Base-by-base conservation (phyloP, 495 filamentous ascomycete species). In the Penicillium dipodomyicola region DNA sequence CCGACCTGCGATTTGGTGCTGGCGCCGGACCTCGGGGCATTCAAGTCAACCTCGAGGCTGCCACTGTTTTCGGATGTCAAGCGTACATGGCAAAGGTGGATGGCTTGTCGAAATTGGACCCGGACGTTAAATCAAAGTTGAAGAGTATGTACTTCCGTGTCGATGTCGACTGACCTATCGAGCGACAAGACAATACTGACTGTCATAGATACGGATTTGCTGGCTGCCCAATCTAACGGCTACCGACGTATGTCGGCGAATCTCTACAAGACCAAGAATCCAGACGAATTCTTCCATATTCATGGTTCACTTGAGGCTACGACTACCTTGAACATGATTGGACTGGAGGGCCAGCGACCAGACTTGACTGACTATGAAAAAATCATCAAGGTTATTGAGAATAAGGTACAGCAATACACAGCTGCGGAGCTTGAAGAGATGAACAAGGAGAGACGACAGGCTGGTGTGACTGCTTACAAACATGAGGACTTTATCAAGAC, bases 241-340 rank as follows among this genome's bases (percentile, higher is more conserved):
- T 90, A 92, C 65, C 82, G 87, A 32, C 82, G 88, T 37, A 79
- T 91, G 61, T 88, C 87, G 25, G 87, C 87, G 14, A 90, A 89
- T 67, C 72, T 91, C 12, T 92, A 91, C 72, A 78, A 80, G 56
- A 91, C 87, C 5, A 86, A 83, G 65, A 80, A 77, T 47, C 75
- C 71, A 25, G 81, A 77, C 43, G 78, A 86, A 62, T 92, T 80
- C 65, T 91, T 86, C 65, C 89, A 92, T 65, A 88, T 91, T 53
- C 88, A 91, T 68, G 88, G 88, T 29, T 91, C 88, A 1, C 68
- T 92, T 11, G 86, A 90, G 56, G 88, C 88, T 17, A 81, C 77
- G 11, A 82, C 77, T 7, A 87, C 86, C 3, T 72, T 91, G 51
- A 74, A 82, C 47, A 91, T 90, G 87, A 83, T 91, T 51, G 87